Evolutionary conservation across 768 basidiomycete species (phyloP).

Genomic region (Kwoniella sp.): DNA sequence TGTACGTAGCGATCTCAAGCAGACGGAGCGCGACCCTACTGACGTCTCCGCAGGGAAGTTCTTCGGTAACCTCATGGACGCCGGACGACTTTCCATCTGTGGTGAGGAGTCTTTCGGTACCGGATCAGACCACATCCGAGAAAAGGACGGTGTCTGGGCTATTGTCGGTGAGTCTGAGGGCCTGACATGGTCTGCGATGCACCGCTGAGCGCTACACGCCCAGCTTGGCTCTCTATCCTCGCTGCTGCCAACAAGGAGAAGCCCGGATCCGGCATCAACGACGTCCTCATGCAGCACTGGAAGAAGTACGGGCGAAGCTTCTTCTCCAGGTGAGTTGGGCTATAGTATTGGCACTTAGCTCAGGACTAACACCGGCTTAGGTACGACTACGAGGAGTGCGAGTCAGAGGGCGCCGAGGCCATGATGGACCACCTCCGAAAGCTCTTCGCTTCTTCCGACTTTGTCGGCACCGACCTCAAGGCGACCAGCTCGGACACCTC

Average conservation of each 20-base stretch:
- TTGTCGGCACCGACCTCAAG: slow-evolving; percentile 64
- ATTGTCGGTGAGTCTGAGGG: slow-evolving; percentile 65
- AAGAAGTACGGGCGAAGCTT: slow-evolving; percentile 90
- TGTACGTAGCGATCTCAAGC: slow-evolving; percentile 21
- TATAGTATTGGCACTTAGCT: background rate
- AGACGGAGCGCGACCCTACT: background rate
- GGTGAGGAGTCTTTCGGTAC: slow-evolving; percentile 99
- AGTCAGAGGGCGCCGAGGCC: slow-evolving; percentile 80
- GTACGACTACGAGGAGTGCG: slow-evolving; percentile 98
- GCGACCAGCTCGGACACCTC: slow-evolving; percentile 62
- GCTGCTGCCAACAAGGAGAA: slow-evolving; percentile 71
- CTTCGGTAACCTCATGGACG: slow-evolving; percentile 99
- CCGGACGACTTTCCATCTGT: slow-evolving; percentile 92
- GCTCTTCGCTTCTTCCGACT: slow-evolving; percentile 59
- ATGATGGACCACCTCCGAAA: slow-evolving; percentile 74
- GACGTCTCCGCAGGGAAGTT: slow-evolving; percentile 70
- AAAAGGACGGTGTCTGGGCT: slow-evolving; percentile 99
- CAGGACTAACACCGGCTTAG: slow-evolving; percentile 45
- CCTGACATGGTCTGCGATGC: background rate
- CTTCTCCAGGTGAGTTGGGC: slow-evolving; percentile 65
- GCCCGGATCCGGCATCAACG: slow-evolving; percentile 63
- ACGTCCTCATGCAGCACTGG: slow-evolving; percentile 82
- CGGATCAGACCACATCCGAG: slow-evolving; percentile 98
- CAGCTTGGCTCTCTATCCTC: slow-evolving; percentile 96
- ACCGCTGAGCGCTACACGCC: too few relatives aligned